Base-by-base conservation (phyloP, 495 filamentous ascomycete species). In the Polyplosphaeria fusca region DNA sequence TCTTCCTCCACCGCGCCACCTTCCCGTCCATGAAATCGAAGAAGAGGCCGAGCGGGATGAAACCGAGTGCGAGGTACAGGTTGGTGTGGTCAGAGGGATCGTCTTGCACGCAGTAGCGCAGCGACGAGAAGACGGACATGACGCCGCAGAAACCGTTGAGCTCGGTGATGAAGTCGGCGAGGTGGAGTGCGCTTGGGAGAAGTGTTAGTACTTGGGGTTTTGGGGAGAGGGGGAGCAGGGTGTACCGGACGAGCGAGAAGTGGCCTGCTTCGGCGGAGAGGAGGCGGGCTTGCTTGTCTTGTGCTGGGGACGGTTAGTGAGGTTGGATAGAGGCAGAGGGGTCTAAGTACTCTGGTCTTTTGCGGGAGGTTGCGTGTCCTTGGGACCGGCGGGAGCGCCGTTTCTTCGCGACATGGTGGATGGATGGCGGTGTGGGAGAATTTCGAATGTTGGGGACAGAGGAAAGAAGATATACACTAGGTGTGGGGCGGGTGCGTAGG, bases 21-120 rank as follows among this genome's bases (percentile, higher is more conserved):
- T 88, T 93, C 60, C 93, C 93, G 71, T 98, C 93, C 84, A 97
- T 90, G 67, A 96, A 95, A 70, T 98, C 93, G 71, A 98, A 98
- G 76, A 96, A 96, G 2, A 97, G 79, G 2, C 91, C 93, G 26
- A 96, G 86, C 1, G 92, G 92, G 76, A 96, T 87, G 70, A 96
- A 88, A 0, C 73, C 82, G 43, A 98, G 84, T 16, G 94, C 92
- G 22, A 83, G 70, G 79, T 85, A 97, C 24, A 96, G 73, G 61
- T 87, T 80, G 14, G 72, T 68, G 62, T 82, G 76, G 43, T 86
- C 76, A 28, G 77, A 64, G 2, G 88, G 81, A 43, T 86, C 83
- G 60, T 86, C 85, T 14, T 41, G 28, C 60, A 95, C 79, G 71
- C 87, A 92, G 77, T 96, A 97, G 37, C 91, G 90, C 78, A 98